Percentiles rank a stretch among this genome's conserved stretches.
Conservation (phyloP, 2,329 filamentous ascomycete species). For the Fusarium sp. region DNA sequence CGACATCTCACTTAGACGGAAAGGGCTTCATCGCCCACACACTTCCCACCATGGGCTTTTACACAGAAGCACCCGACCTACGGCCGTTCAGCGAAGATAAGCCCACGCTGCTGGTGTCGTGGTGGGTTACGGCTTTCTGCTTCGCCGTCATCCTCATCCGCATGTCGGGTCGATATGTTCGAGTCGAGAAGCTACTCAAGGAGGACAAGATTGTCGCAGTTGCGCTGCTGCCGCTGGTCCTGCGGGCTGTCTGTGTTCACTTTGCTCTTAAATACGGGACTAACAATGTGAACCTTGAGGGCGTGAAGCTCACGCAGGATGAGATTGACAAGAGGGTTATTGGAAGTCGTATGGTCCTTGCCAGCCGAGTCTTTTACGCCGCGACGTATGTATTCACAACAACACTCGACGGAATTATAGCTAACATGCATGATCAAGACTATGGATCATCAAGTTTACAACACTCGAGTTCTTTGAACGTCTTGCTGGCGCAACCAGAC, state of each 20-base stretch:
- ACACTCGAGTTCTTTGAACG: slow-evolving; percentile 91
- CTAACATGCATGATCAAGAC: slow-evolving; percentile 58
- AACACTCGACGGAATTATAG: slow-evolving; percentile 2
- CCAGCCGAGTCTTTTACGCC: slow-evolving; percentile 83
- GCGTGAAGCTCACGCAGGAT: slow-evolving; percentile 16
- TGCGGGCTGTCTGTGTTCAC: slow-evolving; percentile 85
- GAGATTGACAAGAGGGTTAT: slow-evolving; percentile 69
- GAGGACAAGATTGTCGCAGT: slow-evolving; percentile 87
- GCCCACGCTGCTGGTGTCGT: slow-evolving; percentile 87
- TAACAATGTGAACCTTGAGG: slow-evolving; percentile 77
- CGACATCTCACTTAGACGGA: slow-evolving; percentile 1
- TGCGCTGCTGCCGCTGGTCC: slow-evolving; percentile 79
- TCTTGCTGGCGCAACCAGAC: slow-evolving; percentile 82
- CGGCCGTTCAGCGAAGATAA: slow-evolving; percentile 68
- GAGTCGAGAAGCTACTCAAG: slow-evolving; percentile 82
- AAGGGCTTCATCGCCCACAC: slow-evolving; percentile 24
- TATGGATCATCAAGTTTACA: slow-evolving; percentile 90
- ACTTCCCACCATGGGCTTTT: slow-evolving; percentile 60
- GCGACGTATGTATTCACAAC: slow-evolving; percentile 72
- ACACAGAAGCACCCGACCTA: slow-evolving; percentile 60
- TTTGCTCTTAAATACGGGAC: slow-evolving; percentile 86
- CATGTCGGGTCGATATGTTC: slow-evolving; percentile 80
- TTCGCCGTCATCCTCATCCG: slow-evolving; percentile 82
- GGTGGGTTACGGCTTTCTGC: slow-evolving; percentile 89
- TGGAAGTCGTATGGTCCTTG: slow-evolving; percentile 82